These are phyloP conservation scores for Mortierella sp. DNA, from an alignment of 371 early-diverging fungal species.

Conservation along the genomic window DNA sequence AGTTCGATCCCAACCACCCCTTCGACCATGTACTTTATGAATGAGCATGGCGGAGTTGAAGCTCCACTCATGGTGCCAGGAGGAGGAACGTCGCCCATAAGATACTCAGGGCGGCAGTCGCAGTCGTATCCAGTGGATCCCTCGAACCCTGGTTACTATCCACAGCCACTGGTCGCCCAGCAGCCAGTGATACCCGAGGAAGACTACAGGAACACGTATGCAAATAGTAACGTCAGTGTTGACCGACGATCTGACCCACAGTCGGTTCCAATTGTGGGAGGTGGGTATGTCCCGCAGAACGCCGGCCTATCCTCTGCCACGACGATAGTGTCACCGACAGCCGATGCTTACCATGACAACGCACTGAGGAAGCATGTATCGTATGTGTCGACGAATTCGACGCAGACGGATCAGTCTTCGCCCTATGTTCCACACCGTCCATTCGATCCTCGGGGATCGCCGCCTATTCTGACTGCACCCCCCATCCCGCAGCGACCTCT, in stretches of 20 bases:
- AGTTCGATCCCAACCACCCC: conserved; percentile 24
- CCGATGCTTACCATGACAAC: conserved; percentile 23
- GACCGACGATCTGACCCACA: conserved; percentile 24
- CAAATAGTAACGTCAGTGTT: not conserved
- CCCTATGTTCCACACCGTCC: not conserved
- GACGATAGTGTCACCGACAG: not conserved
- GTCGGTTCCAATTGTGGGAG: too few relatives aligned
- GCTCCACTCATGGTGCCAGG: too few relatives aligned
- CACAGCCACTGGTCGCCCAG: conserved; percentile 11
- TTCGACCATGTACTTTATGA: conserved; percentile 19
- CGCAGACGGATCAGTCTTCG: conserved; percentile 11
- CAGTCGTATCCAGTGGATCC: conserved; percentile 20
- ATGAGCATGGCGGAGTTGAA: too few relatives aligned
- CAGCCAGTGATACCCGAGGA: conserved; percentile 3
- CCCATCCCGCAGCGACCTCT: conserved; percentile 21
- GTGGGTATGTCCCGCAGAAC: not conserved
- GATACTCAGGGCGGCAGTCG: conserved; percentile 10
- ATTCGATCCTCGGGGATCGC: not conserved
- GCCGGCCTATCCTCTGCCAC: not conserved
- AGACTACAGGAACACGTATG: not conserved
- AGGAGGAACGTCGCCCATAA: not conserved
- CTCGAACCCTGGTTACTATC: conserved; percentile 9
- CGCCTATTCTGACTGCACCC: conserved; percentile 1
- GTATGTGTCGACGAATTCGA: conserved; percentile 8
- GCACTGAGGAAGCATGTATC: conserved; percentile 11